Conservation (phyloP, 2,329 filamentous ascomycete genomes). For the Trichoderma oligosporum region DNA sequence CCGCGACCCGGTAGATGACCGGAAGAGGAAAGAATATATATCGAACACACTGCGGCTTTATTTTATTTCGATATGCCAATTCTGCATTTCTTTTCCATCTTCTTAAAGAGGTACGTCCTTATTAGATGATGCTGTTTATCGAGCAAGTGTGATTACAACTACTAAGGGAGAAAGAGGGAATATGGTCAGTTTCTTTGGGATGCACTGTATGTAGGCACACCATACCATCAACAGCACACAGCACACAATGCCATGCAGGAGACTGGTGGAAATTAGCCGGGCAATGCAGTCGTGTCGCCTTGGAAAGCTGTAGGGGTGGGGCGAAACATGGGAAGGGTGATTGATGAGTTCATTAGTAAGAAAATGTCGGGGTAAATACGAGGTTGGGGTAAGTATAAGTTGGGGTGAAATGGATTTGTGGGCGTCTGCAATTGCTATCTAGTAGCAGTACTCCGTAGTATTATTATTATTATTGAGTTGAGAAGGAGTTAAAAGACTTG, state of each 20-base stretch:
- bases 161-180: too few relatives aligned
- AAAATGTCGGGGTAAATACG: not conserved
- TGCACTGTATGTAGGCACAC: not conserved
- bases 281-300: not conserved
- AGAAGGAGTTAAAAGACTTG: too few relatives aligned
- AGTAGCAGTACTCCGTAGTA: too few relatives aligned
- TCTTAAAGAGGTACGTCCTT: too few relatives aligned
- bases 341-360: conserved; percentile 5
- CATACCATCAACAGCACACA: not conserved
- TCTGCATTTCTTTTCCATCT: too few relatives aligned
- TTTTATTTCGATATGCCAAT: too few relatives aligned
- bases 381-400: not conserved
- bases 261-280: conserved; percentile 12
- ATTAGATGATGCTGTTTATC: too few relatives aligned
- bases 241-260: conserved; percentile 1
- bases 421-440: not conserved
- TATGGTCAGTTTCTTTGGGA: too few relatives aligned
- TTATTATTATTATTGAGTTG: not conserved
- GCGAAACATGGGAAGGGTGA: not conserved
- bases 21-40: not conserved
- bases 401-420: not conserved
- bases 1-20: not conserved
- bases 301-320: not conserved
- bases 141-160: too few relatives aligned
- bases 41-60: too few relatives aligned